Evolutionary conservation across 257 asterid species (phyloP).

Genomic region (Jacaranda mimosifolia): DNA sequence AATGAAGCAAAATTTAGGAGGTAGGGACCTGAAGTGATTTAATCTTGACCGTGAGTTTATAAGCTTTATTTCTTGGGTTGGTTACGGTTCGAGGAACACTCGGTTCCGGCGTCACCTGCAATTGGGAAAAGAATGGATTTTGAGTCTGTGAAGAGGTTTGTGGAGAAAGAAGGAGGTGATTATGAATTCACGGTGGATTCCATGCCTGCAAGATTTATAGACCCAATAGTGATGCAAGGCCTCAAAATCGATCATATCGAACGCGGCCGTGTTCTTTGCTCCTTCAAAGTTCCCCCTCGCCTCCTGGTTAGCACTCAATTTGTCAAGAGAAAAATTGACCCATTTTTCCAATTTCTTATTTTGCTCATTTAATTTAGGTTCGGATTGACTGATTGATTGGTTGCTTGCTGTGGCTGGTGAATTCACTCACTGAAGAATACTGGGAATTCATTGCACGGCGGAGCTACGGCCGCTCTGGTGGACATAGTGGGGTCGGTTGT

Average conservation of each 20-base stretch:
- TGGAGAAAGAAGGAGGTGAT: conserved; percentile 57
- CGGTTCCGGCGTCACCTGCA: neutral
- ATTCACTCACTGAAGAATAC: conserved; percentile 47
- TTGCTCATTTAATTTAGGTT: neutral
- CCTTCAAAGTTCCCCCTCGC: conserved; percentile 76
- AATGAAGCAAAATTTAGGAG: neutral
- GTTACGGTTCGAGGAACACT: neutral
- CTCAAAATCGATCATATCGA: conserved; percentile 64
- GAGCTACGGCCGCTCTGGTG: conserved; percentile 82
- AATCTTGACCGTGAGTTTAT: neutral
- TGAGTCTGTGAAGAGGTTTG: conserved; percentile 57
- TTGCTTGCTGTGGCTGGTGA: conserved; percentile 25
- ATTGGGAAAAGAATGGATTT: conserved; percentile 53
- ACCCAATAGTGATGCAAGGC: conserved; percentile 74
- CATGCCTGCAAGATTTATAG: conserved; percentile 66
- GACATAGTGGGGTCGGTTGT: conserved; percentile 77
- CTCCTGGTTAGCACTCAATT: conserved; percentile 57
- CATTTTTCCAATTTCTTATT: neutral
- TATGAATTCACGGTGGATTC: conserved; percentile 62
- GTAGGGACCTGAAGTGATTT: neutral
- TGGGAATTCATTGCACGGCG: conserved; percentile 80
- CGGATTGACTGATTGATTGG: neutral
- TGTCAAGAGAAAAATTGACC: neutral
- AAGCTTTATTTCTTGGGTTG: neutral
- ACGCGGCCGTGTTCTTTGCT: conserved; percentile 74